These are phyloP conservation scores for Epithele typhae DNA, from an alignment of 768 basidiomycete species.

Conservation along the genomic window DNA sequence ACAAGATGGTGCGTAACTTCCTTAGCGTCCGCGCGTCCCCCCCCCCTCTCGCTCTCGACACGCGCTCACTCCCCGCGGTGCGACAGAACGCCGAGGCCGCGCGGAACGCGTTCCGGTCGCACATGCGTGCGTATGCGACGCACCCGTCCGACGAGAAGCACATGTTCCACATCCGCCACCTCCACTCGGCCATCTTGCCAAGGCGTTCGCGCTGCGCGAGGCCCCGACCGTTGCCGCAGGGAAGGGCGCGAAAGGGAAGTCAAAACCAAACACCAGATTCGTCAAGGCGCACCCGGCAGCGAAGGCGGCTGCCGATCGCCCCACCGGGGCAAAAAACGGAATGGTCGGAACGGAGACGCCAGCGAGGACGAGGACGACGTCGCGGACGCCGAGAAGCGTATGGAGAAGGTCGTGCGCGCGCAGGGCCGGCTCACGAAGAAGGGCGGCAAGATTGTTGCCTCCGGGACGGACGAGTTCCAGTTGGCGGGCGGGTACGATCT, in stretches of 20 bases:
- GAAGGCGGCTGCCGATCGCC: not conserved
- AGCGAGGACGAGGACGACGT: slow-evolving; percentile 26
- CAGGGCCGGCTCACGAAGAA: slow-evolving; percentile 81
- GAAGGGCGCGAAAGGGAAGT: slow-evolving; percentile 3
- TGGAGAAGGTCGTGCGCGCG: slow-evolving; percentile 79
- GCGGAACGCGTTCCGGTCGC: slow-evolving; percentile 83
- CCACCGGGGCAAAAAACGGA: slow-evolving; percentile 3
- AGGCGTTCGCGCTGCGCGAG: slow-evolving; percentile 87
- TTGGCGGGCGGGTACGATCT: slow-evolving; percentile 60
- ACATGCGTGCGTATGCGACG: slow-evolving; percentile 95
- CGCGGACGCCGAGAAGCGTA: slow-evolving; percentile 68
- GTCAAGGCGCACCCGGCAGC: slow-evolving; percentile 4
- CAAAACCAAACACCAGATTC: not conserved
- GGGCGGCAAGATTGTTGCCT: slow-evolving; percentile 68
- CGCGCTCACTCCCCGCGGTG: too few species aligned
- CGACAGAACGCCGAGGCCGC: slow-evolving; percentile 72
- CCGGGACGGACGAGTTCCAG: slow-evolving; percentile 72
- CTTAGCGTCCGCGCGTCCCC: not conserved
- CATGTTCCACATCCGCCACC: slow-evolving; percentile 91
- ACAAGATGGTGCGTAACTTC: slow-evolving; percentile 54
- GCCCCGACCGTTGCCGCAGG: slow-evolving; percentile 49
- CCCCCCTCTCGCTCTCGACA: too few species aligned
- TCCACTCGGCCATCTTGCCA: slow-evolving; percentile 95
- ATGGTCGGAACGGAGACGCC: slow-evolving; percentile 8
- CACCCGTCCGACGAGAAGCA: slow-evolving; percentile 95